phyloP scores from a whole-genome alignment of 1,284 basidiomycete genomes.

The Omphalotus olearius region DNA sequence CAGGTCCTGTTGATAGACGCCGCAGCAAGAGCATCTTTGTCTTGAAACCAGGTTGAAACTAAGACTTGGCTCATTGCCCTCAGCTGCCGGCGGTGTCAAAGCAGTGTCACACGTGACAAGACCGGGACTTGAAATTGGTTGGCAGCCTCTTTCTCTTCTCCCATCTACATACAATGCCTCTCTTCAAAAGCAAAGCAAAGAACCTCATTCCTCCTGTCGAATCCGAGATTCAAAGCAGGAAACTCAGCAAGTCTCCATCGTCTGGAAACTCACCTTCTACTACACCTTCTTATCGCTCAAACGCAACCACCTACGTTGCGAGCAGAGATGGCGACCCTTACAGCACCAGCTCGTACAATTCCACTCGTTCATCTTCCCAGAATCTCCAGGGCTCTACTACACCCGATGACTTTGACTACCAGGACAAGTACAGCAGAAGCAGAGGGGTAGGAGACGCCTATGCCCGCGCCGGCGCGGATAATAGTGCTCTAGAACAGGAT shows the following conservation, averaged over 20 bases:
- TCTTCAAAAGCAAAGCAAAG: constrained; percentile 62
- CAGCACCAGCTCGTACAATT: constrained; percentile 24
- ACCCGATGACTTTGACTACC: constrained; percentile 21
- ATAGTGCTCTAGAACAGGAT: constrained; percentile 47
- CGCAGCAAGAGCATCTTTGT: too few species aligned
- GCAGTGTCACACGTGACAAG: too few species aligned
- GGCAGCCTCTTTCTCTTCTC: neutral
- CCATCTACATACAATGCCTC: constrained; percentile 59
- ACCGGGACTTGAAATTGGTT: too few species aligned
- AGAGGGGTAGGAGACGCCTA: constrained; percentile 59
- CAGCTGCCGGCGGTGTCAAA: too few species aligned
- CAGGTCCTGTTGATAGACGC: too few species aligned
- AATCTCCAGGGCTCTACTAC: constrained; percentile 20
- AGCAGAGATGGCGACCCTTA: constrained; percentile 65
- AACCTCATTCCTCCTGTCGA: constrained; percentile 66
- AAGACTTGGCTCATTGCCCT: too few species aligned
- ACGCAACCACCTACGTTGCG: constrained; percentile 55
- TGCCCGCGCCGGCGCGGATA: constrained; percentile 45
- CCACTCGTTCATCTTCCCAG: constrained; percentile 23
- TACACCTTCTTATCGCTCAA: constrained; percentile 47
- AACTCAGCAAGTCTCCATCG: constrained; percentile 22
- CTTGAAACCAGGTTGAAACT: too few species aligned
- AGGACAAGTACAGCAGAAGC: constrained; percentile 47
- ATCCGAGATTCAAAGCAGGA: constrained; percentile 19
- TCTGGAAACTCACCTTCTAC: constrained; percentile 23